Evolutionary conservation across 805 yeast genomes (phyloP), one percentile per base, ranked within the genome.

Genomic region (Zygoascus biomembranicola): DNA sequence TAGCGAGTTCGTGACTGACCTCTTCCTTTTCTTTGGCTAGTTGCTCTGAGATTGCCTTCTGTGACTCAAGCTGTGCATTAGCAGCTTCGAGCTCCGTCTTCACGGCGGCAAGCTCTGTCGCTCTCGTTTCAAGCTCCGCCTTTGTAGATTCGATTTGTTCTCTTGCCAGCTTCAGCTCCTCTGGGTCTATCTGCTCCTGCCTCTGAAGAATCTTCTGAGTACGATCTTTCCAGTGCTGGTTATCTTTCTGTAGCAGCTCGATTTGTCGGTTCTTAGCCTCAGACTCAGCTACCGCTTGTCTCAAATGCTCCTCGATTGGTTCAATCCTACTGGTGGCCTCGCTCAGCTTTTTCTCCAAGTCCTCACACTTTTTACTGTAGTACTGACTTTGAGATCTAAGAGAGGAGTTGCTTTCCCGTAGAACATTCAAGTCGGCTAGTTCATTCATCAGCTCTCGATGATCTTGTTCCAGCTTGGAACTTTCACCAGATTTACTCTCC

Each of bases 381-480:
- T 62, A 55, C 23, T 66, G 64, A 52, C 74, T 69, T 51, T 83
- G 87, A 52, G 72, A 71, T 50, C 90, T 75, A 58, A 85, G 71
- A 1, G 87, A 78, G 8, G 74, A 69, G 60, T 85, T 85, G 60
- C 88, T 83, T 65, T 85, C 92, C 51, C 86, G 73, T 52, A 85
- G 66, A 26, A 84, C 70, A 59, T 79, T 81, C 65, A 85, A 66
- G 57, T 84, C 85, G 53, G 81, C 77, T 50, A 84, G 69, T 60
- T 82, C 84, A 49, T 75, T 74, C 53, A 76, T 55, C 19, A 84
- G 63, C 44, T 74, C 71, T 5, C 72, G 66, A 52, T 81, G 82
- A 50, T 74, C 75, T 28, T 62, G 58, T 28, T 59, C 54, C 23
- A 50, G 23, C n/a, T 56, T 28, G 10, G 57, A 37, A 8, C 56